Base-by-base conservation (phyloP, 176 grass and related monocot species). In the Pharus latifolius region DNA sequence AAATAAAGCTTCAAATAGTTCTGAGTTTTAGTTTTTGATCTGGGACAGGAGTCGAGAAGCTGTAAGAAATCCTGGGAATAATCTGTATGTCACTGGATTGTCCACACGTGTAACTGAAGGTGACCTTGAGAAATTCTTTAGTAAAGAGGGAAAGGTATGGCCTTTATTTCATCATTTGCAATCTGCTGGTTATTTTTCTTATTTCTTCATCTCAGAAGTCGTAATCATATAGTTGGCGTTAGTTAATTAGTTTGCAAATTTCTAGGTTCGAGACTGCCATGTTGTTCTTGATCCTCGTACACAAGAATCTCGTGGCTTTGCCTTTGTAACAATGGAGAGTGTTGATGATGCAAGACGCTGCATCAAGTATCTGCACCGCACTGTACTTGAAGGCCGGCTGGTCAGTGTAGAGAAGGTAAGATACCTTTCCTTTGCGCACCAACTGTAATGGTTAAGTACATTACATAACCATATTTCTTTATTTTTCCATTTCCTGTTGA, bases 301-400 rank as follows among this genome's bases (percentile, higher is more conserved):
- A 3, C 94, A 85, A 63, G 96, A 99, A 71, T 91, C 96, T 24
- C 96, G 96, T 66, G 96, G 96, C 7, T 99, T 99, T 84, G 96
- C 84, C 5, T 99, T 99, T 44, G 96, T 99, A 17, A 88, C 82
- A 20, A 99, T 99, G 96, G 90, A 84, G 49, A 82, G 82, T 28
- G 75, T 80, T 53, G 96, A 95, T 10, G 96, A 84, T 30, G 96
- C 96, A 33, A 81, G 82, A 26, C 79, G 87, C 59, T 91, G 84
- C 69, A 78, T 95, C 57, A 95, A 95, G 60, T 86, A 99, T 57
- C 70, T 99, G 27, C 79, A 95, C 45, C 90, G 73, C 68, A 88
- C 84, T 75, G 96, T 95, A 19, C 78, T 99, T 74, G 90, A 91
- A 83, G 96, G 96, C 30, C 90, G 90, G 57, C 76, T 92, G 44